These are phyloP conservation scores for Suhomyces sp. DNA, from an alignment of 805 yeast genomes.

Conservation along the genomic window DNA sequence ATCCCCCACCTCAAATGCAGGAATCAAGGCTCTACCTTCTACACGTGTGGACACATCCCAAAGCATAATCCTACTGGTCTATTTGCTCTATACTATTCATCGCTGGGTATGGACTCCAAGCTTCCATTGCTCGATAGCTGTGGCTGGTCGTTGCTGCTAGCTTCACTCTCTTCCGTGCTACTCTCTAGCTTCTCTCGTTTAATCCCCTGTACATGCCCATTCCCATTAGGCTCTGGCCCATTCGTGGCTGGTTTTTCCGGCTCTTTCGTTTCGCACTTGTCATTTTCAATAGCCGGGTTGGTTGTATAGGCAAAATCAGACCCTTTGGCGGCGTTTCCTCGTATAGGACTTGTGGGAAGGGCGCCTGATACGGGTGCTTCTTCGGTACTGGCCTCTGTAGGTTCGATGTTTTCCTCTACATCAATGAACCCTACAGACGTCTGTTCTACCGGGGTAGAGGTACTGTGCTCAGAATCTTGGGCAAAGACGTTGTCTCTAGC, in stretches of 20 bases:
- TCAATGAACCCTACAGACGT: background rate
- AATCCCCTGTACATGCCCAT: background rate
- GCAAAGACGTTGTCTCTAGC: slow-evolving; percentile 11
- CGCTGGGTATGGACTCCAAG: background rate
- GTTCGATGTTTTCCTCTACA: background rate
- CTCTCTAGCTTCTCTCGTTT: background rate
- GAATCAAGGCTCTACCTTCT: background rate
- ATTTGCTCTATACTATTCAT: background rate
- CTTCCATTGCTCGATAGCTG: background rate
- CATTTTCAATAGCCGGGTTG: background rate
- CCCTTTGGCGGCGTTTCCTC: background rate
- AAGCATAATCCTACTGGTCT: background rate
- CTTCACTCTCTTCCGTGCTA: background rate
- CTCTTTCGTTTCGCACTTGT: background rate
- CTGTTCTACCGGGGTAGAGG: slow-evolving; percentile 25
- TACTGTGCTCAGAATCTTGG: slow-evolving; percentile 19
- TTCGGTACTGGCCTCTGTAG: background rate
- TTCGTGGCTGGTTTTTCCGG: background rate
- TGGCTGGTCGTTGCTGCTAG: background rate
- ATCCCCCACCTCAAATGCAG: background rate
- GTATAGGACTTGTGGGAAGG: background rate
- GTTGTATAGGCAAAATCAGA: background rate
- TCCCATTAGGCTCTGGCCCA: background rate
- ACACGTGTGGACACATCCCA: background rate
- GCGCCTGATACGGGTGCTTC: background rate